A percentile compares a stretch with the other conserved stretches of the same genome.
phyloP scores from a whole-genome alignment of 2,329 filamentous ascomycete genomes.

The Trichoderma oligosporum region DNA sequence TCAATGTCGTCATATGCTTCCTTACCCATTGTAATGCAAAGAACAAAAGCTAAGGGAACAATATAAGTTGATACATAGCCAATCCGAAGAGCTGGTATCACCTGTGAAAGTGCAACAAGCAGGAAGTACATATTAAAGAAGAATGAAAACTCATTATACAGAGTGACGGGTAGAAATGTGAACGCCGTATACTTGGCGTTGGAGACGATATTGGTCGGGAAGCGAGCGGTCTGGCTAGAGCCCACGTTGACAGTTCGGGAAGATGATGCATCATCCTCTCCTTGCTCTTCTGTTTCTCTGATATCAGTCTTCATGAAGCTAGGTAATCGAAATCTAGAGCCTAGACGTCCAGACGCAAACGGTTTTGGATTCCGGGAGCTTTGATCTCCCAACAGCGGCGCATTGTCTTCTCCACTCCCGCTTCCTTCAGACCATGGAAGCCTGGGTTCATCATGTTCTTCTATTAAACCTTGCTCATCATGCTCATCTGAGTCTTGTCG shows the following conservation, averaged over 20 bases:
- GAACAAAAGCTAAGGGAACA: constrained; percentile 85
- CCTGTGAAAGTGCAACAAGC: constrained; percentile 88
- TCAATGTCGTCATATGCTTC: constrained; percentile 93
- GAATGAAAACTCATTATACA: constrained; percentile 99
- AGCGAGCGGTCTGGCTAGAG: constrained; percentile 66
- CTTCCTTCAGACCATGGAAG: constrained; percentile 59
- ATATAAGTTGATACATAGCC: constrained; percentile 95
- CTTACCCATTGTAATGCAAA: constrained; percentile 89
- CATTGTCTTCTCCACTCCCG: constrained; percentile 62
- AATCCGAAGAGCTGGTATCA: constrained; percentile 83
- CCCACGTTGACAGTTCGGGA: constrained; percentile 75
- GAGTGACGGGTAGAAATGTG: constrained; percentile 87
- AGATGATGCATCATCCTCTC: constrained; percentile 61
- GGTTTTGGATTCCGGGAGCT: constrained; percentile 29
- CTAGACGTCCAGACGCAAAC: constrained; percentile 27
- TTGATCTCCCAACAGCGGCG: constrained; percentile 60
- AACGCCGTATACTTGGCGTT: constrained; percentile 97
- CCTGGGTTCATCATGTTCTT: constrained; percentile 54
- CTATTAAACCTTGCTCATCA: constrained; percentile 60
- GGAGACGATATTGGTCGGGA: constrained; percentile 86
- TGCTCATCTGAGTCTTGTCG: constrained; percentile 62
- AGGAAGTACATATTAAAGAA: constrained; percentile 99
- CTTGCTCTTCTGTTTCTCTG: constrained; percentile 47
- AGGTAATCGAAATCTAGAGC: constrained; percentile 60
- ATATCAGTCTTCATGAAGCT: constrained; percentile 54